Evolutionary conservation across 805 yeast genomes (phyloP).

Genomic region (Sungouiozyma ichnusensis): DNA sequence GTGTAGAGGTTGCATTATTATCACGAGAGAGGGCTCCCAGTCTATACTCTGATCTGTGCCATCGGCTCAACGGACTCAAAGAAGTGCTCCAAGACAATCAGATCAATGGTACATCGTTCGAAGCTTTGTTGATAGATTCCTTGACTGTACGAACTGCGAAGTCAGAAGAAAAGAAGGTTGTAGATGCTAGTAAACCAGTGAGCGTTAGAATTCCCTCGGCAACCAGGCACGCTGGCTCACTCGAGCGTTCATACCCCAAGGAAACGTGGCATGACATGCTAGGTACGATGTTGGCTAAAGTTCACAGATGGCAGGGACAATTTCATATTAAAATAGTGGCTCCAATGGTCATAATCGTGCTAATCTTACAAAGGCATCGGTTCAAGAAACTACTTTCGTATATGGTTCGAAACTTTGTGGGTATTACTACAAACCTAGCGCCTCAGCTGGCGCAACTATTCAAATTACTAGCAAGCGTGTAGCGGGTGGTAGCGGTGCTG

Average conservation of each 20-base stretch:
- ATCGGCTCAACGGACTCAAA: constrained; percentile 7
- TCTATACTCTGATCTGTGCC: constrained; percentile 12
- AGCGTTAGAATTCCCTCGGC: neutral
- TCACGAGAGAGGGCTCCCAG: constrained; percentile 5
- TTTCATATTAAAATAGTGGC: neutral
- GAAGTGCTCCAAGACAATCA: constrained; percentile 1
- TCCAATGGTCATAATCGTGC: neutral
- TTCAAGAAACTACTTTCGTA: neutral
- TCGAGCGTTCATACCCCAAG: no score
- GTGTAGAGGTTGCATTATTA: constrained; percentile 9
- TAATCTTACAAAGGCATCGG: constrained; percentile 1
- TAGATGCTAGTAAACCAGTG: neutral
- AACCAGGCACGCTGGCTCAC: neutral
- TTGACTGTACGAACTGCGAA: constrained; percentile 1
- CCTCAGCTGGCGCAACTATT: constrained; percentile 4
- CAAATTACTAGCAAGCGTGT: constrained; percentile 5
- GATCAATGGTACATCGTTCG: constrained; percentile 4
- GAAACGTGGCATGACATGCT: neutral
- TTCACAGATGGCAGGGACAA: neutral
- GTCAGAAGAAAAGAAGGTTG: neutral
- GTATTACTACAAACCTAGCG: neutral
- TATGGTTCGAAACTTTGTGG: neutral
- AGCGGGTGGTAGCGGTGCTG: neutral
- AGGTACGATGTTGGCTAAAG: neutral
- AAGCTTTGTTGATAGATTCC: constrained; percentile 5